Conservation (phyloP, 2,329 filamentous ascomycete species). For the Monilinia laxa region DNA sequence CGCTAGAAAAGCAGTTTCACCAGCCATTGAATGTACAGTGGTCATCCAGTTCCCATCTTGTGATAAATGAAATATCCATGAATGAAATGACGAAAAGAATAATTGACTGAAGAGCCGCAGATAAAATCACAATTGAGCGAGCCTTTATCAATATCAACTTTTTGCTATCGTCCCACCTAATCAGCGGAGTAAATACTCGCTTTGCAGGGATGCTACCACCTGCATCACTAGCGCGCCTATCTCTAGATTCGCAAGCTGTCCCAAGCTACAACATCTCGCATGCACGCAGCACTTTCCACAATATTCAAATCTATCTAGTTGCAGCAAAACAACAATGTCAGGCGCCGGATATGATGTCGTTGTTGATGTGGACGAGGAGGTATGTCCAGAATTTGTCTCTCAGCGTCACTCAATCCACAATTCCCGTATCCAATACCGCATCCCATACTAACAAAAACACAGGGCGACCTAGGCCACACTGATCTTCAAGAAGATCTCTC, state of each 20-base stretch:
- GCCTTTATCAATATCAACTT: not conserved
- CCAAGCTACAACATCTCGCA: slow-evolving; percentile 23
- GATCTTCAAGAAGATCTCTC: slow-evolving; percentile 98
- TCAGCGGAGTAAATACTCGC: slow-evolving; percentile 2
- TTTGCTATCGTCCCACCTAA: not conserved
- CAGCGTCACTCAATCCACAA: not conserved
- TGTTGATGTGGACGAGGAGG: slow-evolving; percentile 95
- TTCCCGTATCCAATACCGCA: slow-evolving; percentile 17
- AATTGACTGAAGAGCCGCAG: not conserved
- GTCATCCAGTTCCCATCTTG: not conserved
- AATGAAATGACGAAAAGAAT: not conserved
- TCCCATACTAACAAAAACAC: slow-evolving; percentile 29
- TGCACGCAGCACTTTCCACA: not conserved
- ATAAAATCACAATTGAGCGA: not conserved
- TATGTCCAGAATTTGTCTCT: slow-evolving; percentile 44
- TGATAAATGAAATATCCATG: no score
- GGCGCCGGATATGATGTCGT: slow-evolving; percentile 90
- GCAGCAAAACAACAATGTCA: slow-evolving; percentile 33
- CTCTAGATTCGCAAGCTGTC: slow-evolving; percentile 33
- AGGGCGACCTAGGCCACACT: slow-evolving; percentile 97
- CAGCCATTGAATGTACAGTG: not conserved
- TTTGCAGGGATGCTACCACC: slow-evolving; percentile 13
- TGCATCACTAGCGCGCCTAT: slow-evolving; percentile 21
- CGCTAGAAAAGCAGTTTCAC: not conserved
- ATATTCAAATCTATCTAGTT: not conserved